These are phyloP conservation scores for Sporothrix dimorphospora DNA, from an alignment of 2,329 filamentous ascomycete genomes.

Conservation along the genomic window DNA sequence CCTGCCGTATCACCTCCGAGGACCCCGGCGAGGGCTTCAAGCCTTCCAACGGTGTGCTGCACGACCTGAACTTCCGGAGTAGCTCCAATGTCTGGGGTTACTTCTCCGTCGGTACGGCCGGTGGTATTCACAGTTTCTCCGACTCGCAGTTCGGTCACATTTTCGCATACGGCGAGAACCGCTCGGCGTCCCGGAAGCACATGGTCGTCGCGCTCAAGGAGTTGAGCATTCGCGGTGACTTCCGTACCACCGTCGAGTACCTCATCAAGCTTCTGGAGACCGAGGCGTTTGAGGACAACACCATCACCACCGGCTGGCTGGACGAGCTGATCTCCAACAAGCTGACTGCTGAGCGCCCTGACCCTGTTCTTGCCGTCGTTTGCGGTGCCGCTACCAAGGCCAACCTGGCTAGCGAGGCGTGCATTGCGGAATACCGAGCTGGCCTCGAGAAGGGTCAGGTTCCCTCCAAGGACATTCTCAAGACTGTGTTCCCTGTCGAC, in stretches of 20 bases:
- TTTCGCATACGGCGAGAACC: constrained; percentile 97
- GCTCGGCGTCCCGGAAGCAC: constrained; percentile 93
- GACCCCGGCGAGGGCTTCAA: constrained; percentile 99
- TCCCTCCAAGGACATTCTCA: constrained; percentile 92
- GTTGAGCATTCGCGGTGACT: constrained; percentile 98
- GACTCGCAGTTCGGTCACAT: constrained; percentile 99
- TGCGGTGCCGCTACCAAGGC: constrained; percentile 95
- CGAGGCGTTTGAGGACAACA: constrained; percentile 97
- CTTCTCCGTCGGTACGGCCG: constrained; percentile 95
- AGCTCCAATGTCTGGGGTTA: constrained; percentile 99
- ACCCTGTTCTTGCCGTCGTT: constrained; percentile 90
- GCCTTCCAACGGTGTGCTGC: constrained; percentile 97
- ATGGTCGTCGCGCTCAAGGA: constrained; percentile 99
- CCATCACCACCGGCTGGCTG: constrained; percentile 97
- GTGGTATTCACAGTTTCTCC: constrained; percentile 98
- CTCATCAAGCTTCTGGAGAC: constrained; percentile 98
- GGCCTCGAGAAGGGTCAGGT: constrained; percentile 97
- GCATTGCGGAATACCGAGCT: constrained; percentile 81
- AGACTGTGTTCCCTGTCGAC: constrained; percentile 95
- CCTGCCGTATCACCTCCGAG: constrained; percentile 98
- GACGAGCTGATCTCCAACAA: constrained; percentile 99
- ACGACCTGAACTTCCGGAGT: constrained; percentile 98
- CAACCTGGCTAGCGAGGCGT: constrained; percentile 88
- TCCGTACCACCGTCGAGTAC: constrained; percentile 97
- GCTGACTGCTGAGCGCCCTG: constrained; percentile 91